Base-by-base conservation (phyloP, 2,329 filamentous ascomycete species). In the Podosphaera xanthii region DNA sequence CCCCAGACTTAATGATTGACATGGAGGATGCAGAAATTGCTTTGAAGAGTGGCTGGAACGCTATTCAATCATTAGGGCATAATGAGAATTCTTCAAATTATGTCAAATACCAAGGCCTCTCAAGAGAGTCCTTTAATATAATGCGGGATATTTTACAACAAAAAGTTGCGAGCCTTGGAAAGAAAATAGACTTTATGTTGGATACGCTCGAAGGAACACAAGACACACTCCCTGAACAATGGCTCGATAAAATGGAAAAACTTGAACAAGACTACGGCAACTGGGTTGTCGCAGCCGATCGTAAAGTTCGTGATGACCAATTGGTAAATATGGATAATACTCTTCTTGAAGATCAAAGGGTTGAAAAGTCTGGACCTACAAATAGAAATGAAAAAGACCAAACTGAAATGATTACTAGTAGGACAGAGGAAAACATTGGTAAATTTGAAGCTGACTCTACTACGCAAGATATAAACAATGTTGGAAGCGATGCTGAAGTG, bases 181-280 rank as follows among this genome's bases (percentile, higher is more conserved):
- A 78, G 55, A 77, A 82, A 46, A 75, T 97, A 62, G 92, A 98
- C 69, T 80, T 77, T 57, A 88, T 96, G 78, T 77, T 98, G 12
- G 90, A 98, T 70, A 77, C 80, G 38, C 75, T 97, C 1, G 92
- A 97, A 70, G 90, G 88, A 1, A 77, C 82, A 59, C 77, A 84
- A 50, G 92, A 98, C 66, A 87, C 85, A 0, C 73, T 98, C 8
- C 92, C 92, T 0, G 86, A 94, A 48, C 70, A 74, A 35, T 98
- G 91, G 92, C 80, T 97, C 59, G 87, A 94, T 65, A 78, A 83
- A 3, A 84, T 97, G 72, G 92, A 97, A 69, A 71, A 73, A 0
- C 74, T 94, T 3, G 92, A 98, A 69, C 74, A 77, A 9, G 79
- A 83, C 36, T 95, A 91, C 70, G 80, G 82, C 6, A 78, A 82